A percentile compares a stretch with the other conserved stretches of the same genome.
Conservation (phyloP, 495 filamentous ascomycete genomes). For the Neurospora sublineolata region DNA sequence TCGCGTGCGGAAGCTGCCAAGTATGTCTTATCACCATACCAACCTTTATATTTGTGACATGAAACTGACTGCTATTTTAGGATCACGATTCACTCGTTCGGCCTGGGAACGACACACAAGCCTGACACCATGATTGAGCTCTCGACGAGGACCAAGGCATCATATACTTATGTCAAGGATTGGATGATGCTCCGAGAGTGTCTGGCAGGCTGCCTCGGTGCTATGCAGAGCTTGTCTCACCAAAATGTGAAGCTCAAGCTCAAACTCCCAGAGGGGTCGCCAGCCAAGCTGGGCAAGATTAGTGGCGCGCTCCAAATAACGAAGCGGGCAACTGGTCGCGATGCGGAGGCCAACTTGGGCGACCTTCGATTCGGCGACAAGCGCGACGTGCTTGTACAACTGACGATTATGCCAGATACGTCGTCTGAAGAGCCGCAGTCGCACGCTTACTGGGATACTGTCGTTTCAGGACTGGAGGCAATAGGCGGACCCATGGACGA, state of each 20-base stretch:
- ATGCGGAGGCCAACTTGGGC: conserved; percentile 86
- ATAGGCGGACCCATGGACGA: conserved; percentile 82
- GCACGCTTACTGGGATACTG: conserved; percentile 92
- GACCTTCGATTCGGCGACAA: conserved; percentile 96
- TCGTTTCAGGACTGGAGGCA: conserved; percentile 90
- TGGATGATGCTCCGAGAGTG: conserved; percentile 99
- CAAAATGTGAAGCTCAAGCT: conserved; percentile 98
- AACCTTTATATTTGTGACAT: neutral
- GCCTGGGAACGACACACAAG: conserved; percentile 92
- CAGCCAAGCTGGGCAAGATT: conserved; percentile 97
- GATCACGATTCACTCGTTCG: conserved; percentile 93
- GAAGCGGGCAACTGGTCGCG: conserved; percentile 91
- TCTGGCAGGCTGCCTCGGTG: conserved; percentile 84
- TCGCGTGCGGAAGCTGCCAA: conserved; percentile 97
- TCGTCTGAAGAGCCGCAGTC: conserved; percentile 75
- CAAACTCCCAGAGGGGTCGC: conserved; percentile 86
- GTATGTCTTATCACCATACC: conserved; percentile 36
- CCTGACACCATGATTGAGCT: conserved; percentile 98
- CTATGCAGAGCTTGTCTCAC: conserved; percentile 93
- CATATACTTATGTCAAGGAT: conserved; percentile 96
- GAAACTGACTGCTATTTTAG: conserved; percentile 29
- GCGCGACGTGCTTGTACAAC: conserved; percentile 89
- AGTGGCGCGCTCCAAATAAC: conserved; percentile 94
- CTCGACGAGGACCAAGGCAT: conserved; percentile 89
- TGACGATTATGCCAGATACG: conserved; percentile 85